phyloP scores from a whole-genome alignment of 1,139 yeast genomes.

The Geotrichum fermentans region DNA sequence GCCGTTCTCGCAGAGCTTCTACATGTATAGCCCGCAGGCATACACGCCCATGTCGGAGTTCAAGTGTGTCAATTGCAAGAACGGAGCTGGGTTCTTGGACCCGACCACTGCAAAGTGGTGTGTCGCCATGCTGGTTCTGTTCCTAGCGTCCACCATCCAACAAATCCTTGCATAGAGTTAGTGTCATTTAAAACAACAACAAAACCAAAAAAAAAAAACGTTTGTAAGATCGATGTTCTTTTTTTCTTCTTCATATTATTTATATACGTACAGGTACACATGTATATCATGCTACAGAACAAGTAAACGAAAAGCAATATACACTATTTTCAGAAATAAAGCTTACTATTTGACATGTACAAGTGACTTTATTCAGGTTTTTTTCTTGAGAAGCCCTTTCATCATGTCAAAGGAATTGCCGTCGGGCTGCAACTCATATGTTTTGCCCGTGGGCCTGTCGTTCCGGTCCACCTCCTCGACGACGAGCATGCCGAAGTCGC shows the following conservation, averaged over 20 bases:
- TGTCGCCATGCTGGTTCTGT: slow-evolving; percentile 22
- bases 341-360: no score
- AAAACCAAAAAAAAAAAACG: neutral
- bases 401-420: slow-evolving; percentile 97
- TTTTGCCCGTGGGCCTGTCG: slow-evolving; percentile 43
- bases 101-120: slow-evolving; percentile 25
- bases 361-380: no score
- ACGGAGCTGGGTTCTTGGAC: slow-evolving; percentile 20
- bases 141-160: slow-evolving; percentile 20
- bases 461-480: slow-evolving; percentile 58
- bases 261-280: no score
- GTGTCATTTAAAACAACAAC: neutral
- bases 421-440: slow-evolving; percentile 82
- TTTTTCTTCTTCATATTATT: neutral
- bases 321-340: no score
- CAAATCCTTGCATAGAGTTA: slow-evolving; percentile 14
- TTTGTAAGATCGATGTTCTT: neutral
- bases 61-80: slow-evolving; percentile 24
- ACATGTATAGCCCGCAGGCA: slow-evolving; percentile 38
- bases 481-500: slow-evolving; percentile 73
- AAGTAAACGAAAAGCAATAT: no score
- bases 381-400: slow-evolving; percentile 70
- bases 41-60: slow-evolving; percentile 36
- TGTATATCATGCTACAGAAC: no score
- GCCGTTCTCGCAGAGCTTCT: slow-evolving; percentile 34